These are phyloP conservation scores for Millerozyma miso DNA, from an alignment of 805 yeast genomes.

Conservation along the genomic window DNA sequence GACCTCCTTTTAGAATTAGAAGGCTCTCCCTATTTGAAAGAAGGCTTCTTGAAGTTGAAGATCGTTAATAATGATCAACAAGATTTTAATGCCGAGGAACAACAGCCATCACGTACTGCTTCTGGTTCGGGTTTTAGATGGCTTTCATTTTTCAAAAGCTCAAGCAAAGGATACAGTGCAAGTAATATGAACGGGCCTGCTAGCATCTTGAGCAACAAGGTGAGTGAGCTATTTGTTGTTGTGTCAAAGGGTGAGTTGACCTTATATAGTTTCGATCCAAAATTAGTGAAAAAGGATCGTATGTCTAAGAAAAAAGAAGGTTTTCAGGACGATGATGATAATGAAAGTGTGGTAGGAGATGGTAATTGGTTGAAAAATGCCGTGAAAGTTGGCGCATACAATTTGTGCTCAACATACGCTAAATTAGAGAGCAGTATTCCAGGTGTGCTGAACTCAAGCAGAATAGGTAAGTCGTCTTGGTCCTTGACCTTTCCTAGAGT, in stretches of 20 bases:
- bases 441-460: constrained; percentile 1
- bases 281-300: constrained; percentile 37
- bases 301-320: constrained; percentile 21
- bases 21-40: constrained; percentile 78
- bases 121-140: constrained; percentile 12
- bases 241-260: constrained; percentile 64
- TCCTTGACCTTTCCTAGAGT: constrained; percentile 51
- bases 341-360: constrained; percentile 42
- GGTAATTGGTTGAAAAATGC: constrained; percentile 72
- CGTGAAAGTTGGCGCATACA: constrained; percentile 49
- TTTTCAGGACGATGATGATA: constrained; percentile 11
- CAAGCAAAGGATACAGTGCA: neutral
- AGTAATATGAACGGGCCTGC: neutral
- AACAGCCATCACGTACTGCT: constrained; percentile 11
- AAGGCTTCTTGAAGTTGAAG: constrained; percentile 54
- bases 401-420: constrained; percentile 50
- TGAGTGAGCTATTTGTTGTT: constrained; percentile 54
- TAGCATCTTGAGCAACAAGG: constrained; percentile 18
- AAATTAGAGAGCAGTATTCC: constrained; percentile 22
- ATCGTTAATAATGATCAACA: constrained; percentile 34
- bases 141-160: constrained; percentile 24
- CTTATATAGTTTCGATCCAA: constrained; percentile 51
- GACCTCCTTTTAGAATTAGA: constrained; percentile 60
- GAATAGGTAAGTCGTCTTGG: constrained; percentile 31
- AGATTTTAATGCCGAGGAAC: constrained; percentile 17